Percentiles rank a stretch among this genome's conserved stretches.
phyloP scores from a whole-genome alignment of 2,329 filamentous ascomycete genomes.

The Curvularia sp. region DNA sequence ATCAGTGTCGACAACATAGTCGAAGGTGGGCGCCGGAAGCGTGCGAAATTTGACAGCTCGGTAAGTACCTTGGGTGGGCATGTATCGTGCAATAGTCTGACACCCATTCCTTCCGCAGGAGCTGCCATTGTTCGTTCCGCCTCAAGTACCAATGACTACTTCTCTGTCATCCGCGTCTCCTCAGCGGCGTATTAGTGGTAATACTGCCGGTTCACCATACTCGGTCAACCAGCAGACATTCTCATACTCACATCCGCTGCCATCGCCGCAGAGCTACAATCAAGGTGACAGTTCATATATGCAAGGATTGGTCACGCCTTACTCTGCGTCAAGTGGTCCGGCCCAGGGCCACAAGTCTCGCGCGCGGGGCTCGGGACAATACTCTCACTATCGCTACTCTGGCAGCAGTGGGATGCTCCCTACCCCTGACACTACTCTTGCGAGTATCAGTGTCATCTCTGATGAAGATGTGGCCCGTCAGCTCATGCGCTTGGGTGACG shows the following conservation, averaged over 20 bases:
- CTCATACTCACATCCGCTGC: slow-evolving; percentile 76
- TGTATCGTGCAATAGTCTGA: slow-evolving; percentile 33
- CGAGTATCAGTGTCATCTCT: slow-evolving; percentile 78
- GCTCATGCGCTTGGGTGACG: slow-evolving; percentile 93
- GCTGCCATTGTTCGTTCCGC: slow-evolving; percentile 91
- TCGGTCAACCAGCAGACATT: slow-evolving; percentile 81
- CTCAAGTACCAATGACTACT: slow-evolving; percentile 78
- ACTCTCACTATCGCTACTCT: slow-evolving; percentile 53
- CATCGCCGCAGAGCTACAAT: slow-evolving; percentile 80
- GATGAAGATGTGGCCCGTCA: slow-evolving; percentile 98
- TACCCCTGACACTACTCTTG: slow-evolving; percentile 95
- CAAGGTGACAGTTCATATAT: slow-evolving; percentile 48
- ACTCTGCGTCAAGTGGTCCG: slow-evolving; percentile 45
- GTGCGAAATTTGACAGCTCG: slow-evolving; percentile 94
- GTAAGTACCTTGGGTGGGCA: slow-evolving; percentile 66
- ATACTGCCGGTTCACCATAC: slow-evolving; percentile 75
- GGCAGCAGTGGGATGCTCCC: slow-evolving; percentile 71
- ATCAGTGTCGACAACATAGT: slow-evolving; percentile 99
- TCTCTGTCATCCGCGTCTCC: slow-evolving; percentile 98
- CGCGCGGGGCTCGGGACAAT: slow-evolving; percentile 47
- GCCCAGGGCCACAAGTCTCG: slow-evolving; percentile 46
- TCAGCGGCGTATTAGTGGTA: slow-evolving; percentile 79
- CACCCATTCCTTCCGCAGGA: slow-evolving; percentile 66
- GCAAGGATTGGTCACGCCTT: slow-evolving; percentile 48
- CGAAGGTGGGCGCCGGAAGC: slow-evolving; percentile 92